Evolutionary conservation across 768 basidiomycete genomes (phyloP).

Genomic region (Hygrophorus pudorinus): DNA sequence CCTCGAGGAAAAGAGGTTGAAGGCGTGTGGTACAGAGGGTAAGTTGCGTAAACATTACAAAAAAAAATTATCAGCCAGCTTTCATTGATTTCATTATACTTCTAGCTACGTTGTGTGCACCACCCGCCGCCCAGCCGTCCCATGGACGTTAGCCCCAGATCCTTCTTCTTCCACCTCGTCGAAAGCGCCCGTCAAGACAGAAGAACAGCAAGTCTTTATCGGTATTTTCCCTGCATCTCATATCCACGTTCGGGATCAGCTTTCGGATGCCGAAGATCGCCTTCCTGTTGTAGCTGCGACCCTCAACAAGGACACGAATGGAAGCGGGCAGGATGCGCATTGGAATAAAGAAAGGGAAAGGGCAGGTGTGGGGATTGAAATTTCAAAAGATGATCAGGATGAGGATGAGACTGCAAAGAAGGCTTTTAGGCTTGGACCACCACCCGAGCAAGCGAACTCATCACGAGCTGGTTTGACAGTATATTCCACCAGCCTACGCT

Average conservation of each 20-base stretch:
- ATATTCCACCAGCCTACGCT: conserved; percentile 62
- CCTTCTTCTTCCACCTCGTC: conserved; percentile 37
- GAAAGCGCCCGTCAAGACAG: conserved; percentile 47
- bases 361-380: conserved; percentile 32
- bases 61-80: background rate
- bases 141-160: conserved; percentile 52
- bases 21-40: conserved; percentile 92
- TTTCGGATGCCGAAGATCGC: conserved; percentile 80
- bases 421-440: conserved; percentile 65
- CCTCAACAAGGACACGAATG: conserved; percentile 28
- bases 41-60: conserved; percentile 23
- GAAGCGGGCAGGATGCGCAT: conserved; percentile 12
- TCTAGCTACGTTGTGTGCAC: conserved; percentile 80
- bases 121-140: conserved; percentile 60
- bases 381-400: conserved; percentile 57
- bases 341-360: background rate
- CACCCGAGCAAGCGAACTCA: conserved; percentile 65
- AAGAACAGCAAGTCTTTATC: conserved; percentile 86
- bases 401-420: conserved; percentile 25
- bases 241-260: conserved; percentile 76
- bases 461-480: conserved; percentile 65
- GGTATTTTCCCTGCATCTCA: conserved; percentile 92
- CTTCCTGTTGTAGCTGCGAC: conserved; percentile 66
- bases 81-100: conserved; percentile 3
- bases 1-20: conserved; percentile 65